Evolutionary conservation across 208 protist species (phyloP).

Genomic region (Wallacemonas sp.): DNA sequence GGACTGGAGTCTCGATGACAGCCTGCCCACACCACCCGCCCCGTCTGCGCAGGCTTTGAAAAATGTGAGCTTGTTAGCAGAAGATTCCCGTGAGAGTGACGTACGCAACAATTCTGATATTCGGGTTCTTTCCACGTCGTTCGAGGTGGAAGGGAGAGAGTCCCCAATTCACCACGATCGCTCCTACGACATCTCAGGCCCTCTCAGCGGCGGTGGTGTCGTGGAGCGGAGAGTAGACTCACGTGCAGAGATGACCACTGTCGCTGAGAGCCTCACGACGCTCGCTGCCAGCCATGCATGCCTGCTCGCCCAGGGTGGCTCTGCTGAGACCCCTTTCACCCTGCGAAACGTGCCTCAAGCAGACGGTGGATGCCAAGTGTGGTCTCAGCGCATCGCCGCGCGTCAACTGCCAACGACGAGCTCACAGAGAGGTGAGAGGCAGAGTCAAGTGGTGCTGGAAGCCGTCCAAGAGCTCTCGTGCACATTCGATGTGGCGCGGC

Average conservation of each 20-base stretch:
- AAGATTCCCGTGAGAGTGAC: not conserved
- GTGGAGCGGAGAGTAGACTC: not conserved
- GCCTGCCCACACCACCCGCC: not conserved
- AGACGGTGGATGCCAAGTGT: not conserved
- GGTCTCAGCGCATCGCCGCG: not conserved
- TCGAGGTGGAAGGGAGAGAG: no score
- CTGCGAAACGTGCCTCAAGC: not conserved
- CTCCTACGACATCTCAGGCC: no score
- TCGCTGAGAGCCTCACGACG: not conserved
- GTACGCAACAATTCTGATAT: not conserved
- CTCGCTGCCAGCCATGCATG: not conserved
- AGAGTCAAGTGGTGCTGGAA: not conserved
- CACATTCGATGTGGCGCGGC: not conserved
- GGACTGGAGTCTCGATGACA: constrained; percentile 12
- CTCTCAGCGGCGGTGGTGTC: no score
- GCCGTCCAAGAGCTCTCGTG: not conserved
- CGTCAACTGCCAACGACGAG: not conserved
- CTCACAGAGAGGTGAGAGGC: not conserved
- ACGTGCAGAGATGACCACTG: not conserved
- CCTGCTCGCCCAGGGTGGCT: no score
- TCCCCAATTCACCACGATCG: no score
- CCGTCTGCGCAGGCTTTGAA: not conserved
- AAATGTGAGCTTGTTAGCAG: not conserved
- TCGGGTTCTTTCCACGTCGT: not conserved
- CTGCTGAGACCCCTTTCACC: no score